Evolutionary conservation across 345 rosid species (phyloP).

Genomic region (Euphorbia lathyris): DNA sequence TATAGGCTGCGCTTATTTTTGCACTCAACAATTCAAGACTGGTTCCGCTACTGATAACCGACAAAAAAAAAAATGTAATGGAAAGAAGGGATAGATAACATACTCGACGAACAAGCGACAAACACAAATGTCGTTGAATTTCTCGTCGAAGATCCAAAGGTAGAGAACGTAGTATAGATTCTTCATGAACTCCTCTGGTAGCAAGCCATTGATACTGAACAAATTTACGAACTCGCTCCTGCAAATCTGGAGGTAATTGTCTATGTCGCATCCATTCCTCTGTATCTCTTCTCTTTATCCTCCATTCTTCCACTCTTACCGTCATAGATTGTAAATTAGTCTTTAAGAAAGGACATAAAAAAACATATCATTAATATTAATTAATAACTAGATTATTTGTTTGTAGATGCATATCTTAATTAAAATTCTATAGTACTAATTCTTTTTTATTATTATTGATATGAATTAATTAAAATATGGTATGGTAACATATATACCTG

Average conservation of each 20-base stretch:
- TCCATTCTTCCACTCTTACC: slow-evolving; percentile 84
- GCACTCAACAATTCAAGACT: no score
- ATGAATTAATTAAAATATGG: no score
- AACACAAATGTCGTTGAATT: slow-evolving; percentile 88
- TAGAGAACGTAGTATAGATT: slow-evolving; percentile 61
- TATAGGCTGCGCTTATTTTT: no score
- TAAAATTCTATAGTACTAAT: no score
- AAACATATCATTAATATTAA: neutral
- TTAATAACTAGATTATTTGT: no score
- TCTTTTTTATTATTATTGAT: no score
- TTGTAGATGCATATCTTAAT: no score
- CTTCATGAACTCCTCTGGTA: slow-evolving; percentile 91
- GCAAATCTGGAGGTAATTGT: slow-evolving; percentile 71
- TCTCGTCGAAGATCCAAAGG: slow-evolving; percentile 88
- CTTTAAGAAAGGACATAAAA: slow-evolving; percentile 37
- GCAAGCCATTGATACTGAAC: slow-evolving; percentile 93
- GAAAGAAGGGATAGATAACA: slow-evolving; percentile 16
- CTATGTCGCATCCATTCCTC: slow-evolving; percentile 99
- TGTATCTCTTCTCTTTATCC: slow-evolving; percentile 80
- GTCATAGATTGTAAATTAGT: slow-evolving; percentile 82
- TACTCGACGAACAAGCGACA: slow-evolving; percentile 88
- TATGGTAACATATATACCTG: slow-evolving; percentile 46
- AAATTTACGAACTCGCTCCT: slow-evolving; percentile 71
- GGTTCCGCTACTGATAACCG: no score
- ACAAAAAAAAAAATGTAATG: neutral